Base-by-base conservation (phyloP, 2,329 filamentous ascomycete species). In the Immersiporthe knoxdaviesiana region DNA sequence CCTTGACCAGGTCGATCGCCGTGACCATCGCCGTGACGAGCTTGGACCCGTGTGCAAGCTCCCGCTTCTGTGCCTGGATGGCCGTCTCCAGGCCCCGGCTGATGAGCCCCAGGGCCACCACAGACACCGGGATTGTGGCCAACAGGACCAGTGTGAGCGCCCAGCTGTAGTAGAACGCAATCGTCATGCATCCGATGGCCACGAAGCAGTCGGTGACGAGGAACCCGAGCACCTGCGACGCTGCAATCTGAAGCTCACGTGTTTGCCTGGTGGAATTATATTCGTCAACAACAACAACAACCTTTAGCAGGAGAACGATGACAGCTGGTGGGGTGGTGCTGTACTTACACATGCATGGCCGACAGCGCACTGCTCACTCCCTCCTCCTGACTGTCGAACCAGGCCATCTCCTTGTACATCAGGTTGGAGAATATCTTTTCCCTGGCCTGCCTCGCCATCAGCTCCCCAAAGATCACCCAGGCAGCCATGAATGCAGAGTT, bases 1-100 rank as follows among this genome's bases (percentile, higher is more conserved):
- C 90, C 77, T 97, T 97, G 75, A 98, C 93, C 0, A 92, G 87
- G 71, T 97, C 93, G 52, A 97, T 95, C 2, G 88, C 89, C 1
- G 84, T 83, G 12, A 97, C 85, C 0, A 92, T 89, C 14, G 88
- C 91, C 12, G 88, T 89, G 1, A 90, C 87, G 67, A 89, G 83
- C 75, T 93, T 95, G 0, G 93, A 90, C 0, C 93, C 92, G 62
- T 85, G 81, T 1, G 87, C 87, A 0, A 97, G 85, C 68, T 90
- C 86, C 1, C 80, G 79, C 68, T 91, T 90, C 74, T 97, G 94
- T 1, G 81, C 81, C 71, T 87, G 84, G n/a, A 95, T 90, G 14
- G 89, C 89, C 3, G 85, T 81, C 44, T 91, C 87, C 47, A 96
- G 83, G 50, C 82, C 84, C 2, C 82, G 81, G 2, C 90, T 90